These are phyloP conservation scores for Epichloe aotearoae DNA, from an alignment of 2,329 filamentous ascomycete species.

Conservation along the genomic window DNA sequence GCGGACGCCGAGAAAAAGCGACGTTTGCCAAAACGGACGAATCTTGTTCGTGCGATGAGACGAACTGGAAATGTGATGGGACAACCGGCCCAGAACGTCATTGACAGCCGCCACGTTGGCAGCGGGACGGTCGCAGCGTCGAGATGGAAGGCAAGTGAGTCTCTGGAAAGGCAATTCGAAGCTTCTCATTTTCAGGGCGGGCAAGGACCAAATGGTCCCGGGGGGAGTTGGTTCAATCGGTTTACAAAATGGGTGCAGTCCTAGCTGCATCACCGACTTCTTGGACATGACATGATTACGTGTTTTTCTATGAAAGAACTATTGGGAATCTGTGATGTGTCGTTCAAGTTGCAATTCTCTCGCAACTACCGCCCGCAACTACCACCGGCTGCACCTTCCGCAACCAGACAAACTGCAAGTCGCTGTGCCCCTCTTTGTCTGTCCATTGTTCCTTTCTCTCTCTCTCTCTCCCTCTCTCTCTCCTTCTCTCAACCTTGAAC, in stretches of 20 bases:
- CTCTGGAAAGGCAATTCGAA: neutral
- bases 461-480: too few species aligned
- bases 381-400: neutral
- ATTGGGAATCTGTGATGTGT: too few species aligned
- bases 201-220: neutral
- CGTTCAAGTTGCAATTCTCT: too few species aligned
- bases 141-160: neutral
- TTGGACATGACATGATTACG: neutral
- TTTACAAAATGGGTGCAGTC: neutral
- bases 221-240: neutral
- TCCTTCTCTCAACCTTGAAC: too few species aligned
- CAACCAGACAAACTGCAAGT: neutral
- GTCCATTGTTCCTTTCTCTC: too few species aligned
- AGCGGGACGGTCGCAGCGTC: neutral
- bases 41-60: neutral
- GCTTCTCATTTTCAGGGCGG: too few species aligned
- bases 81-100: neutral
- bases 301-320: too few species aligned
- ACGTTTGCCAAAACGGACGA: neutral
- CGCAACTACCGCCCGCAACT: neutral
- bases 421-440: too few species aligned
- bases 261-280: too few species aligned
- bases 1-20: neutral
- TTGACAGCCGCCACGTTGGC: neutral
- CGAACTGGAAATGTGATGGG: neutral